Evolutionary conservation across 2,329 filamentous ascomycete genomes (phyloP).

Genomic region (Colletotrichum theobromicola): DNA sequence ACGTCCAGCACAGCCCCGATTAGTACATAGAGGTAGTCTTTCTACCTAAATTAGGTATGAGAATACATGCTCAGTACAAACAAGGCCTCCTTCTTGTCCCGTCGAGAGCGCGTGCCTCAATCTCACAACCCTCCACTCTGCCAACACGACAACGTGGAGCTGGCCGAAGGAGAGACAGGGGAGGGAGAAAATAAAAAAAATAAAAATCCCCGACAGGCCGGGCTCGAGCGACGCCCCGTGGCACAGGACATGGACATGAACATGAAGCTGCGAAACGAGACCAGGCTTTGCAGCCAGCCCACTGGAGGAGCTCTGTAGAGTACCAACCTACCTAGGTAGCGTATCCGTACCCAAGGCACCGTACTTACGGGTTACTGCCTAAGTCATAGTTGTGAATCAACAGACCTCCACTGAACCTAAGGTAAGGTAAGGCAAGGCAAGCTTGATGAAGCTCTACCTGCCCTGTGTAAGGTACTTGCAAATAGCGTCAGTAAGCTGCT

Average conservation of each 20-base stretch:
- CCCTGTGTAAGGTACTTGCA: background rate
- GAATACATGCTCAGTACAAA: background rate
- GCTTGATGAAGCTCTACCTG: background rate
- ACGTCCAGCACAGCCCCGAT: background rate
- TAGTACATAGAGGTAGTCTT: background rate
- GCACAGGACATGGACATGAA: background rate
- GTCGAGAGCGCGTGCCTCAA: background rate
- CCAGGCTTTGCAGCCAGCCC: background rate
- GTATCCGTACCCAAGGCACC: background rate
- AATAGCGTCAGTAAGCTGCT: too few species aligned
- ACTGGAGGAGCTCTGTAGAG: background rate
- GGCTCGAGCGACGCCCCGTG: slow-evolving; percentile 7
- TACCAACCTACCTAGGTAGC: background rate
- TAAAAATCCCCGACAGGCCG: slow-evolving; percentile 12
- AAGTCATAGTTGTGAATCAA: background rate
- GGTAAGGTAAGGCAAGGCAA: too few species aligned
- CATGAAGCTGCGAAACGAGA: background rate
- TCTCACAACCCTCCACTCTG: background rate
- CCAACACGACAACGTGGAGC: background rate
- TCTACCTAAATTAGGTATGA: accelerated
- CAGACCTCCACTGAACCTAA: too few species aligned
- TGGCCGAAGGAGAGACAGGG: background rate
- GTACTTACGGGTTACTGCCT: background rate
- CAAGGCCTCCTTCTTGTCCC: background rate
- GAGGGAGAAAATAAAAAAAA: slow-evolving; percentile 4